Evolutionary conservation across 2,329 filamentous ascomycete species (phyloP).

Genomic region (Calonectria pauciramosa): DNA sequence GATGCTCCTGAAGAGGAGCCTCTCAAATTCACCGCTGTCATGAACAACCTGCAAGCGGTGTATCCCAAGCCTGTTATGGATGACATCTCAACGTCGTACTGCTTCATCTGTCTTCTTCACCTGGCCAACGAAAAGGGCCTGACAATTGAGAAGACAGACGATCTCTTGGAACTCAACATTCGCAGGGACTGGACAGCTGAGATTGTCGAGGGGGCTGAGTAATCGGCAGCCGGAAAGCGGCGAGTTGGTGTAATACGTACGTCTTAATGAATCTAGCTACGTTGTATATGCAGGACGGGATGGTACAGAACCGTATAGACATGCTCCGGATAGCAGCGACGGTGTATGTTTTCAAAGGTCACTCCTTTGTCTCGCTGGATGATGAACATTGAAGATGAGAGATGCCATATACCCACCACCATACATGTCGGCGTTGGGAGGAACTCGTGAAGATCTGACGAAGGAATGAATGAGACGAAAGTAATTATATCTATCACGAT

Average conservation of each 20-base stretch:
- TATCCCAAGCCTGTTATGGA: constrained; percentile 90
- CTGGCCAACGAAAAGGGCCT: constrained; percentile 94
- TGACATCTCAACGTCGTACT: constrained; percentile 93
- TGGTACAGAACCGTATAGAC: neutral
- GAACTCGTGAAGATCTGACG: constrained; percentile 5
- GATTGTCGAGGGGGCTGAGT: constrained; percentile 59
- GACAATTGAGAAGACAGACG: constrained; percentile 75
- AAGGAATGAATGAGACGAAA: constrained; percentile 28
- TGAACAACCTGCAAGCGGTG: constrained; percentile 88
- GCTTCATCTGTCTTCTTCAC: constrained; percentile 94
- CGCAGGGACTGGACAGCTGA: constrained; percentile 74
- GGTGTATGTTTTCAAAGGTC: constrained; percentile 2
- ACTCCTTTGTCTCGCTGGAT: constrained; percentile 23
- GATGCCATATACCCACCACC: constrained; percentile 31
- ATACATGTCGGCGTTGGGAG: constrained; percentile 38
- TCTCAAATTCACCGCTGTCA: constrained; percentile 90
- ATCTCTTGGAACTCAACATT: constrained; percentile 72
- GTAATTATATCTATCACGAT: neutral
- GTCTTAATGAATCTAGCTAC: constrained; percentile 14
- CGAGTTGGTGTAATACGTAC: constrained; percentile 7
- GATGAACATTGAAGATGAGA: constrained; percentile 26
- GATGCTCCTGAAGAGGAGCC: constrained; percentile 58
- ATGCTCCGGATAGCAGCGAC: neutral
- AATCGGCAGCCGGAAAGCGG: constrained; percentile 8
- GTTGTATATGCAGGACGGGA: constrained; percentile 18